phyloP scores from a whole-genome alignment of 164 flowering plant genomes.

The Tetrastigma voinierianum region DNA sequence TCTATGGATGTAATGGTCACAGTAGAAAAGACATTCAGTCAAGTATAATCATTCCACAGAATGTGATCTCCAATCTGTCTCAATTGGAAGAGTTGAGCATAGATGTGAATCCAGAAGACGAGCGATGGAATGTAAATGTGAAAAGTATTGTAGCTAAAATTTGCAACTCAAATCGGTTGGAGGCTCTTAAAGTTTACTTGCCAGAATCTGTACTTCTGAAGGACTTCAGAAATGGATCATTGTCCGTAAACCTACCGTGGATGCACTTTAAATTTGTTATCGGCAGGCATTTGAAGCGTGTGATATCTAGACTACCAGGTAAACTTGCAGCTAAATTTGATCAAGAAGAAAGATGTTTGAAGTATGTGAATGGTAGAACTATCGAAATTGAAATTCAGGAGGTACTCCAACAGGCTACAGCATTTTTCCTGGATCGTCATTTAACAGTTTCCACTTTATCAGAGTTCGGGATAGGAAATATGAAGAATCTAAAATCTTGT shows the following conservation, averaged over 20 bases:
- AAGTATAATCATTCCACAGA: neutral
- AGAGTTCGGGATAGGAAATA: neutral
- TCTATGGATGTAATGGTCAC: neutral
- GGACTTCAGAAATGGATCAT: neutral
- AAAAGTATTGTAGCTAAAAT: neutral
- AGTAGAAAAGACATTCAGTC: neutral
- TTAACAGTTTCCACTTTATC: neutral
- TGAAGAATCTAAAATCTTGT: neutral
- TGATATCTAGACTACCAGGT: neutral
- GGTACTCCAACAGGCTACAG: too few relatives aligned
- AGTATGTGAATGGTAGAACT: too few relatives aligned
- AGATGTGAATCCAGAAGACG: too few relatives aligned
- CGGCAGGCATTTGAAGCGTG: too few relatives aligned
- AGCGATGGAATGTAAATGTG: neutral
- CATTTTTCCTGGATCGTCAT: neutral
- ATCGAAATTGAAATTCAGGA: too few relatives aligned
- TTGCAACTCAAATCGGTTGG: neutral
- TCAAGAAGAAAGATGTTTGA: neutral
- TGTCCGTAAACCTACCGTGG: too few relatives aligned
- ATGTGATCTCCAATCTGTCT: neutral
- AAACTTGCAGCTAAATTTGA: neutral
- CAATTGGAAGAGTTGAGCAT: slow-evolving; percentile 1
- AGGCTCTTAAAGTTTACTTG: neutral
- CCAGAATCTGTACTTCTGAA: neutral
- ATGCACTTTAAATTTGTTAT: too few relatives aligned